These are phyloP conservation scores for Dentipellis sp. DNA, from an alignment of 768 basidiomycete genomes.

Conservation along the genomic window DNA sequence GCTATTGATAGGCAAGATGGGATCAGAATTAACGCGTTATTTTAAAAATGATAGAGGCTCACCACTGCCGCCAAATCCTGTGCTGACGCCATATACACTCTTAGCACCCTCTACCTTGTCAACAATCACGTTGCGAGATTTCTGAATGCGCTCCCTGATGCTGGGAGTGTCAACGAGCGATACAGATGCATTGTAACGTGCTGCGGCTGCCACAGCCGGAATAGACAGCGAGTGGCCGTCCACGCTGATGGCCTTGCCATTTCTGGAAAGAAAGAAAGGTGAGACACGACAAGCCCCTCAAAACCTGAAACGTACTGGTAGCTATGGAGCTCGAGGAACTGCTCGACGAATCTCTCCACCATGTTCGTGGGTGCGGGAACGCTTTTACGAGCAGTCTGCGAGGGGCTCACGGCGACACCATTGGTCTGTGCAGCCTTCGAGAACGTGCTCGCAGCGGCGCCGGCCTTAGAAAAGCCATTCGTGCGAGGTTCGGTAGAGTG, in stretches of 20 bases:
- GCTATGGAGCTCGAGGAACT: constrained; percentile 49
- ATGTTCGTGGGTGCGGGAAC: constrained; percentile 22
- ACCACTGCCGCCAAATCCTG: constrained; percentile 84
- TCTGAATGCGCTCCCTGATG: constrained; percentile 44
- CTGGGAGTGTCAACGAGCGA: constrained; percentile 38
- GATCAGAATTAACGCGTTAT: constrained; percentile 8
- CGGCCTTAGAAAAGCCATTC: constrained; percentile 2
- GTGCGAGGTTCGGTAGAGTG: constrained; percentile 8
- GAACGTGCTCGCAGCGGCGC: background rate
- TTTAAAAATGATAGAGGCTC: constrained; percentile 4
- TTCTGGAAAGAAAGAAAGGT: constrained; percentile 27
- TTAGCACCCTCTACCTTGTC: constrained; percentile 57
- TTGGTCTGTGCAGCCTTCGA: background rate
- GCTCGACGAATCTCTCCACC: constrained; percentile 47
- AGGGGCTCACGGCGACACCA: background rate
- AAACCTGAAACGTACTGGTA: constrained; percentile 41
- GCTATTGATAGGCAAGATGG: constrained; percentile 30
- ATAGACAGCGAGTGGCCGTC: constrained; percentile 68
- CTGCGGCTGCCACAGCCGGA: constrained; percentile 67
- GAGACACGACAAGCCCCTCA: background rate
- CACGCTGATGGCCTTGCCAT: constrained; percentile 52
- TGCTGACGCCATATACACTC: constrained; percentile 79
- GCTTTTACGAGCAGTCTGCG: background rate
- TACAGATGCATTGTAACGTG: constrained; percentile 51
- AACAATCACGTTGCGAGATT: constrained; percentile 53